Base-by-base conservation (phyloP, 2,329 filamentous ascomycete genomes). In the Beauveria australis region DNA sequence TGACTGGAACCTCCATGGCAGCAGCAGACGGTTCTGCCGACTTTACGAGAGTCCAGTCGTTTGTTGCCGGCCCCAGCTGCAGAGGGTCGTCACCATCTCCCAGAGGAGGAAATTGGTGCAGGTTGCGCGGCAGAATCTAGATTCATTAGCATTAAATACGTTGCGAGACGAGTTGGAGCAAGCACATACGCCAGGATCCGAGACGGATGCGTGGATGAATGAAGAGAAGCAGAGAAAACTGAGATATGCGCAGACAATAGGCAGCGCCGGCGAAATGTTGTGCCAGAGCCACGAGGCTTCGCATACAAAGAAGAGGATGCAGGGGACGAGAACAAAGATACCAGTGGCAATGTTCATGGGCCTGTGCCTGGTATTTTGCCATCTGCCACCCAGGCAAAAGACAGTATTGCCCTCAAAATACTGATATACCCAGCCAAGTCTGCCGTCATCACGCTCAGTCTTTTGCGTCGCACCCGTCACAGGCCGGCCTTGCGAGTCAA, bases 1-100 rank as follows among this genome's bases (percentile, higher is more conserved):
- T 97, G 63, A 93, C 92, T 0, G 94, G 94, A 1, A 99, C 92
- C 72, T 99, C 94, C 91, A 99, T 97, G 6, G 92, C 92, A 9
- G 92, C 89, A 37, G 89, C 89, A 10, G 84, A 79, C 46, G 79
- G 85, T 62, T 87, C 88, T 43, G 88, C 84, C 10, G 91, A 90
- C 69, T 92, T 89, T 67, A 97, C 89, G 78, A 96, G 85, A 8
- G 90, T 89, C 94, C 94, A 99, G 72, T 96, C 92, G 56, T 91
- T 97, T 7, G 89, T 94, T 1, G 92, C 86, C 19, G 92, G 93
- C 1, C 89, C 91, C 48, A 95, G 76, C 41, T 85, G 83, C 44
- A 97, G 78, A 6, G 92, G 91, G 70, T 97, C 92, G 43, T 92
- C 88, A 66, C 89, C 82, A 53, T 88, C 84, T 67, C 88, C 84